Percentiles rank a stretch among this genome's conserved stretches.
Evolutionary conservation across 192 early-diverging fungal genomes (phyloP).

Genomic region (Coemansia sp.): DNA sequence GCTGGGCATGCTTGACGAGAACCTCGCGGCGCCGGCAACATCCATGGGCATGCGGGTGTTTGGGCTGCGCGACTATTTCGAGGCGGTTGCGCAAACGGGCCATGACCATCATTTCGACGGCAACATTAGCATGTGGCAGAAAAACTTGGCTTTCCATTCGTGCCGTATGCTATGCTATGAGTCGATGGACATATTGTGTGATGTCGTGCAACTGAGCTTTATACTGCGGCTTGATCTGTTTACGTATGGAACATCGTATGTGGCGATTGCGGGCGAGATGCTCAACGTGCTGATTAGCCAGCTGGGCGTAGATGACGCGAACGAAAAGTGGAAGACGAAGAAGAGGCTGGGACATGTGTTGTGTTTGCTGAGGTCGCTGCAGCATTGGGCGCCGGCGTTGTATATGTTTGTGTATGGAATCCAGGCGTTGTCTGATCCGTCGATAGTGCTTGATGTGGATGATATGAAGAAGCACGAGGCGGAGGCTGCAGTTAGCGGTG

Average conservation of each 20-base stretch:
- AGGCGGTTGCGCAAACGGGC: slow-evolving; percentile 17
- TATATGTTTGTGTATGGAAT: slow-evolving; percentile 50
- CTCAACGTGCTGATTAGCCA: slow-evolving; percentile 42
- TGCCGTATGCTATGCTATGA: slow-evolving; percentile 48
- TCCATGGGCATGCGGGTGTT: slow-evolving; percentile 46
- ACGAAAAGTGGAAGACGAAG: slow-evolving; percentile 42
- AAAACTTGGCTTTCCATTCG: slow-evolving; percentile 40
- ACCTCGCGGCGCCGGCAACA: slow-evolving; percentile 28
- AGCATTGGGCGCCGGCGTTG: slow-evolving; percentile 50
- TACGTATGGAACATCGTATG: slow-evolving; percentile 44
- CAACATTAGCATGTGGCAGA: slow-evolving; percentile 34
- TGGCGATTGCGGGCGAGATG: slow-evolving; percentile 49
- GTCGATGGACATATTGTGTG: slow-evolving; percentile 42
- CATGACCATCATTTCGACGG: slow-evolving; percentile 12
- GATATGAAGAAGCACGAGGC: not conserved
- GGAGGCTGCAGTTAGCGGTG: not conserved
- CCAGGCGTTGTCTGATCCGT: slow-evolving; percentile 42
- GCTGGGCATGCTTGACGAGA: slow-evolving; percentile 39
- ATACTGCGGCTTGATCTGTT: slow-evolving; percentile 45
- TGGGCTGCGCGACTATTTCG: slow-evolving; percentile 48
- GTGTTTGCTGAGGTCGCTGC: slow-evolving; percentile 38
- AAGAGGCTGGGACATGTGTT: slow-evolving; percentile 39
- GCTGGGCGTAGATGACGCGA: slow-evolving; percentile 27
- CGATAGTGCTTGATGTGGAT: slow-evolving; percentile 27
- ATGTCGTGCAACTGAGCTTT: slow-evolving; percentile 48